These are phyloP conservation scores for Alnus rubra DNA, from an alignment of 306 rosid species.

Conservation along the genomic window DNA sequence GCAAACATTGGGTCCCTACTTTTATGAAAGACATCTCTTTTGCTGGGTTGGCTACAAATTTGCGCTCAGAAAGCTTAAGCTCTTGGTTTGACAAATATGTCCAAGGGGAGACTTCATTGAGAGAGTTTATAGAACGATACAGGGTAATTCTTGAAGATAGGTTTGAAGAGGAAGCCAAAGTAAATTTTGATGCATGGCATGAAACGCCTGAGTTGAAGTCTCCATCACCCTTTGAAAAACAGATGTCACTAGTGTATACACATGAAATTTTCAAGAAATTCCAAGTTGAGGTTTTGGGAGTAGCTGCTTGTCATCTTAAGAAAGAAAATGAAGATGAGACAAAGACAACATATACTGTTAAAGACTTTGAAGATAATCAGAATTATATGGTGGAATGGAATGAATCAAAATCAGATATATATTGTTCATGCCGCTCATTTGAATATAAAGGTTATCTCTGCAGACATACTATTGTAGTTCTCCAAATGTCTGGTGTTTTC, in stretches of 20 bases:
- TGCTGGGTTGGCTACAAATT: conserved; percentile 47
- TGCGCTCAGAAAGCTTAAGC: conserved; percentile 47
- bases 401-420: conserved; percentile 51
- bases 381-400: conserved; percentile 54
- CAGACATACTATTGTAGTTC: conserved; percentile 60
- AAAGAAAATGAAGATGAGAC: conserved; percentile 45
- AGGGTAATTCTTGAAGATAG: conserved; percentile 54
- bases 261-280: conserved; percentile 54
- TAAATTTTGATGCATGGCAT: conserved; percentile 71
- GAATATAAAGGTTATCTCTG: conserved; percentile 61
- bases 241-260: conserved; percentile 47
- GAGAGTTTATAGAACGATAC: conserved; percentile 49
- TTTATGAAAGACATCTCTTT: conserved; percentile 50
- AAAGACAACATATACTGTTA: conserved; percentile 42
- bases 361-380: conserved; percentile 52
- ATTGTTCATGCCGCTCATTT: conserved; percentile 62
- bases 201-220: conserved; percentile 64
- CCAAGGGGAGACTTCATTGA: conserved; percentile 49
- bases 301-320: conserved; percentile 70
- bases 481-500: conserved; percentile 69
- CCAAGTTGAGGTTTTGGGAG: conserved; percentile 61
- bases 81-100: conserved; percentile 46
- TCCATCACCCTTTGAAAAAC: conserved; percentile 66
- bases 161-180: conserved; percentile 64
- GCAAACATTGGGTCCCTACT: conserved; percentile 53